phyloP scores from a whole-genome alignment of 768 basidiomycete genomes.

The Boletus vinaceobasis region DNA sequence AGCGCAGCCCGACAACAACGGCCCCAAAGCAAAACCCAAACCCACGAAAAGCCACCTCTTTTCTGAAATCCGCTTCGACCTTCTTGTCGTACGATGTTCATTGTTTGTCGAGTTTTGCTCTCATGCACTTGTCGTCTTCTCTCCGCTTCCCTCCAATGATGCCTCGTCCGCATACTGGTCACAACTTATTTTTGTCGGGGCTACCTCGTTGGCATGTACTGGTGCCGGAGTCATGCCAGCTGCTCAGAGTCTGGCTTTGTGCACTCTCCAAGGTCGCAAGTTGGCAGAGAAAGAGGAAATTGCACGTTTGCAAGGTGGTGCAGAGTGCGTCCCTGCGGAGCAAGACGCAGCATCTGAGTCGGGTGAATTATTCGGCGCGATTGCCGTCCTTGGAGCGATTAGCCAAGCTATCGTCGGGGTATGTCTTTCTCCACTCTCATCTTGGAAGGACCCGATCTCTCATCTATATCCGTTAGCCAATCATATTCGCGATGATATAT shows the following conservation, averaged over 20 bases:
- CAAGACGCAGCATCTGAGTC: conserved; percentile 34
- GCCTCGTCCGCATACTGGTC: conserved; percentile 20
- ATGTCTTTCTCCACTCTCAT: conserved; percentile 3
- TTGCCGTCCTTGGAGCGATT: conserved; percentile 64
- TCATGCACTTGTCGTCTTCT: conserved; percentile 56
- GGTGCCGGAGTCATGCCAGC: conserved; percentile 69
- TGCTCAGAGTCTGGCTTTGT: conserved; percentile 70
- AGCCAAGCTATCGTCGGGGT: conserved; percentile 60
- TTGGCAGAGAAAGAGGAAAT: conserved; percentile 35
- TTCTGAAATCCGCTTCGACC: conserved; percentile 66
- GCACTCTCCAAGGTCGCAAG: conserved; percentile 43
- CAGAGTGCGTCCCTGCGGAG: background rate
- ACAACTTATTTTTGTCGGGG: conserved; percentile 49
- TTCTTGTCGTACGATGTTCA: conserved; percentile 59
- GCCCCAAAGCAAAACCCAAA: conserved; percentile 37
- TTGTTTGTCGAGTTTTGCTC: conserved; percentile 66
- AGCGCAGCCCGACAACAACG: conserved; percentile 1
- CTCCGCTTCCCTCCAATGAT: conserved; percentile 41
- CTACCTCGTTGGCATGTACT: conserved; percentile 61
- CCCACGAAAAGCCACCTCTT: conserved; percentile 50
- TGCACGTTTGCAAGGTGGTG: conserved; percentile 15
- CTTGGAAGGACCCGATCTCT: conserved; percentile 4
- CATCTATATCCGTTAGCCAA: conserved; percentile 44
- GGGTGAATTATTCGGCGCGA: conserved; percentile 68
- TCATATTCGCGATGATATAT: conserved; percentile 67